Conservation (phyloP, 441 rosid genomes). For the Mallotus japonicus region DNA sequence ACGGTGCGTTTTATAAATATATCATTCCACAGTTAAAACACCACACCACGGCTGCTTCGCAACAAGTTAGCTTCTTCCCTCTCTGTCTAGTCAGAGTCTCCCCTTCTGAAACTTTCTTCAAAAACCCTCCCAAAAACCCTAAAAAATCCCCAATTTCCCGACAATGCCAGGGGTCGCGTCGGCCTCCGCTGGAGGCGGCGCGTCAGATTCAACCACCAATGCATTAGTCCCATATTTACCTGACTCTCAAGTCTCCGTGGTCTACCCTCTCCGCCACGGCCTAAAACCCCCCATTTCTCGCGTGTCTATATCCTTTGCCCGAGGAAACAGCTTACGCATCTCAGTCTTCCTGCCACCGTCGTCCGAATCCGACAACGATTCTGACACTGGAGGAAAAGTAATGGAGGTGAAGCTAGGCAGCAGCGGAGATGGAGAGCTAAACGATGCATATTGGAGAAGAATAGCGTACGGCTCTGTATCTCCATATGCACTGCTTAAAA, state of each 20-base stretch:
- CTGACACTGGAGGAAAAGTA: constrained; percentile 61
- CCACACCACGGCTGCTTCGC: too few relatives aligned
- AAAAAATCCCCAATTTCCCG: not conserved
- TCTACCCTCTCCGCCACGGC: constrained; percentile 64
- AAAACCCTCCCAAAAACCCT: constrained; percentile 44
- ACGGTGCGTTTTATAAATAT: constrained; percentile 1
- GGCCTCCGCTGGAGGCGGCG: constrained; percentile 28
- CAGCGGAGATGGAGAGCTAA: constrained; percentile 57
- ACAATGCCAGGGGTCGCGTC: constrained; percentile 53
- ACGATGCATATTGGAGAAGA: constrained; percentile 69
- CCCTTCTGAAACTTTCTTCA: not conserved
- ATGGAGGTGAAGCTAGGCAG: constrained; percentile 63
- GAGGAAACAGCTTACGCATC: constrained; percentile 81
- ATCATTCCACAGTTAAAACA: too few relatives aligned
- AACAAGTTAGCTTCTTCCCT: too few relatives aligned
- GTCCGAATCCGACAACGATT: constrained; percentile 23
- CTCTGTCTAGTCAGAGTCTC: not conserved
- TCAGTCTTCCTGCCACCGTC: constrained; percentile 45
- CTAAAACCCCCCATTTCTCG: constrained; percentile 65
- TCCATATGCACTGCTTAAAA: constrained; percentile 88
- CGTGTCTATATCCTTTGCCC: constrained; percentile 79
- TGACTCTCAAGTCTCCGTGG: constrained; percentile 33
- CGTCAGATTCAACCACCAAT: constrained; percentile 24
- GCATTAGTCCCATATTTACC: constrained; percentile 43
- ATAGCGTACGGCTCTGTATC: constrained; percentile 82